Evolutionary conservation across 257 asterid species (phyloP).

Genomic region (Parsonsia alboflavescens): DNA sequence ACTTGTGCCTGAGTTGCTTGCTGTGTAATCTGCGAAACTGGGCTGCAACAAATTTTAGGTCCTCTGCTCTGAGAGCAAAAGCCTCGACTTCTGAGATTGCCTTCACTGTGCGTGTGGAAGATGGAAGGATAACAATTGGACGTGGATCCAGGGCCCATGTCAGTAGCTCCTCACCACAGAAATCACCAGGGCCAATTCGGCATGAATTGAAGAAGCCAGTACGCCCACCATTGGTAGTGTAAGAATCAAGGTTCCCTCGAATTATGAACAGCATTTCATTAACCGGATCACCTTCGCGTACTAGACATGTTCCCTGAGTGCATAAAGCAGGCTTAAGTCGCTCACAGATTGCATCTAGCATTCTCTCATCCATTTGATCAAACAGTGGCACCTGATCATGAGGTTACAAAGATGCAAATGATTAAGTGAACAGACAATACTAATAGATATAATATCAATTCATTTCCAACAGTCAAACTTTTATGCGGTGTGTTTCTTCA

Average conservation of each 20-base stretch:
- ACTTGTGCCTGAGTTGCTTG: constrained; percentile 83
- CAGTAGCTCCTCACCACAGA: constrained; percentile 92
- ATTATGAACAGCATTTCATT: constrained; percentile 88
- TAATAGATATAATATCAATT: neutral
- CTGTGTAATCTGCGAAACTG: constrained; percentile 86
- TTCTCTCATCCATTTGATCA: constrained; percentile 89
- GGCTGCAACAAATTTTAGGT: constrained; percentile 74
- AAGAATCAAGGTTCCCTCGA: constrained; percentile 86
- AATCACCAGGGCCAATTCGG: constrained; percentile 78
- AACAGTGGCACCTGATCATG: constrained; percentile 74
- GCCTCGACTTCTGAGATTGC: constrained; percentile 89
- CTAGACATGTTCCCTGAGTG: constrained; percentile 71
- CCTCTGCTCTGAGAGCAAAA: constrained; percentile 77
- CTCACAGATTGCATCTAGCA: constrained; percentile 95
- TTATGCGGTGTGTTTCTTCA: neutral
- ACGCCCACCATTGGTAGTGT: constrained; percentile 93
- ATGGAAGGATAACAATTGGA: constrained; percentile 77
- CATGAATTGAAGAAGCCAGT: constrained; percentile 93
- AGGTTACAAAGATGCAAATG: neutral
- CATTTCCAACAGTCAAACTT: neutral
- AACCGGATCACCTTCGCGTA: constrained; percentile 93
- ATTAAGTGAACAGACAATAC: neutral
- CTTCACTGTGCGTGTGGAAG: constrained; percentile 82
- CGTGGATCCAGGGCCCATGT: constrained; percentile 98
- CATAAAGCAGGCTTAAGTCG: constrained; percentile 82